These are phyloP conservation scores for Suhomyces bokatorum DNA, from an alignment of 1,139 yeast species.

Conservation along the genomic window DNA sequence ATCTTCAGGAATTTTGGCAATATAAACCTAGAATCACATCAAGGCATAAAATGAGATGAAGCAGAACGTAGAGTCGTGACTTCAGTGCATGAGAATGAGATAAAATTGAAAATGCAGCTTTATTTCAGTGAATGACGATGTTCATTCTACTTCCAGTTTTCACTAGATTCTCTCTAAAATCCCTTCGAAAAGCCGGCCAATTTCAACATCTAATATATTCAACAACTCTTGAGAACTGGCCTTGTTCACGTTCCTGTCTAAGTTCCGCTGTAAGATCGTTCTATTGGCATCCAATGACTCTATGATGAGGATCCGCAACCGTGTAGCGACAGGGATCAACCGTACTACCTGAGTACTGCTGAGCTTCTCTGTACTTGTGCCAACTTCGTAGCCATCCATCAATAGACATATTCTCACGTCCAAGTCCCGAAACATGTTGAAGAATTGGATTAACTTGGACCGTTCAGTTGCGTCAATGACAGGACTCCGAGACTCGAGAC, in stretches of 20 bases:
- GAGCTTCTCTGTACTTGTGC: constrained; percentile 14
- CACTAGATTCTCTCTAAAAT: constrained; percentile 29
- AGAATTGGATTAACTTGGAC: constrained; percentile 27
- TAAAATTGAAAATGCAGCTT: too few relatives aligned
- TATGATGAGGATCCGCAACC: constrained; percentile 37
- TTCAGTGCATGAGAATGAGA: too few relatives aligned
- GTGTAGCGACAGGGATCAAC: constrained; percentile 44
- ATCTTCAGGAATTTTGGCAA: too few relatives aligned
- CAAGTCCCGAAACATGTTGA: constrained; percentile 41
- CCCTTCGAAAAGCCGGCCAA: constrained; percentile 43
- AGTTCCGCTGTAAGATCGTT: constrained; percentile 7
- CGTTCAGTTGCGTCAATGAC: constrained; percentile 14
- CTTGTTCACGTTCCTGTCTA: background rate
- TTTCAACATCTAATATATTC: constrained; percentile 35
- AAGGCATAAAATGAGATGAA: too few relatives aligned
- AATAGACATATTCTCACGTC: constrained; percentile 45
- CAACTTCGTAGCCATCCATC: constrained; percentile 37
- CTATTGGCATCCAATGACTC: constrained; percentile 16
- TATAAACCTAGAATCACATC: too few relatives aligned
- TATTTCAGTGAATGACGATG: too few relatives aligned
- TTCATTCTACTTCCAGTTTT: too few relatives aligned
- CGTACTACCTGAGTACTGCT: constrained; percentile 50
- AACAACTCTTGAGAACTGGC: constrained; percentile 18
- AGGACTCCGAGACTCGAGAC: constrained; percentile 9
- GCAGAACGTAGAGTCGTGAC: too few relatives aligned